Conservation (phyloP, 1,284 basidiomycete species). For the Sanghuangporus weigelae region DNA sequence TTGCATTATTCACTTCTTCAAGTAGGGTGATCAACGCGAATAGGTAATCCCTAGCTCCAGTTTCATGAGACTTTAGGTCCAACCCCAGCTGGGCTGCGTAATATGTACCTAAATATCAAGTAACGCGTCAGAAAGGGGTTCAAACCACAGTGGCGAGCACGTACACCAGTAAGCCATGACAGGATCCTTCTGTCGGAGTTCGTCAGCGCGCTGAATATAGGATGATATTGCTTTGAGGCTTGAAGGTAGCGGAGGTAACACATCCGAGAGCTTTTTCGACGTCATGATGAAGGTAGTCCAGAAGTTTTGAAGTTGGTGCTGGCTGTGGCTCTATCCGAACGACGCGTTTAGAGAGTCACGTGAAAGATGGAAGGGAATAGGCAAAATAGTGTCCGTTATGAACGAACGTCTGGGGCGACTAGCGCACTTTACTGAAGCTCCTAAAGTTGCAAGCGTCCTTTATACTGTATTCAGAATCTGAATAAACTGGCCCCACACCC, state of each 20-base stretch:
- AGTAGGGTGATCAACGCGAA: constrained; percentile 72
- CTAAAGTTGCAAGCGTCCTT: background rate
- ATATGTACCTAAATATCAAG: constrained; percentile 62
- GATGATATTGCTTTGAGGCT: constrained; percentile 65
- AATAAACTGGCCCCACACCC: background rate
- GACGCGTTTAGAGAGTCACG: background rate
- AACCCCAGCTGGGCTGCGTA: constrained; percentile 89
- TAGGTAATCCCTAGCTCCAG: constrained; percentile 65
- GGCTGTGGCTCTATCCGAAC: background rate
- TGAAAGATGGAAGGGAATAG: background rate
- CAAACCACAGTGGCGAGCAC: constrained; percentile 26
- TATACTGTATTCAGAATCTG: background rate
- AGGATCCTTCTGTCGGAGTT: constrained; percentile 77
- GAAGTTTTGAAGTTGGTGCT: background rate
- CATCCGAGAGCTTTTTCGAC: constrained; percentile 2
- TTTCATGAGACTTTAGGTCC: constrained; percentile 53
- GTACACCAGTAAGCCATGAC: constrained; percentile 93
- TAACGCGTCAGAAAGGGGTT: constrained; percentile 12
- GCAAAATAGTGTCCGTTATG: background rate
- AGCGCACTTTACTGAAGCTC: background rate
- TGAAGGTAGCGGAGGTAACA: constrained; percentile 49
- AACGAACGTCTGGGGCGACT: background rate
- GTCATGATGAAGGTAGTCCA: constrained; percentile 1
- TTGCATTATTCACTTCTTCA: constrained; percentile 48
- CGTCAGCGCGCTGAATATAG: constrained; percentile 86